Percentiles rank a stretch among this genome's conserved stretches.
These are phyloP conservation scores for Amborella trichopoda DNA, from an alignment of 164 flowering plant species.

Conservation along the genomic window DNA sequence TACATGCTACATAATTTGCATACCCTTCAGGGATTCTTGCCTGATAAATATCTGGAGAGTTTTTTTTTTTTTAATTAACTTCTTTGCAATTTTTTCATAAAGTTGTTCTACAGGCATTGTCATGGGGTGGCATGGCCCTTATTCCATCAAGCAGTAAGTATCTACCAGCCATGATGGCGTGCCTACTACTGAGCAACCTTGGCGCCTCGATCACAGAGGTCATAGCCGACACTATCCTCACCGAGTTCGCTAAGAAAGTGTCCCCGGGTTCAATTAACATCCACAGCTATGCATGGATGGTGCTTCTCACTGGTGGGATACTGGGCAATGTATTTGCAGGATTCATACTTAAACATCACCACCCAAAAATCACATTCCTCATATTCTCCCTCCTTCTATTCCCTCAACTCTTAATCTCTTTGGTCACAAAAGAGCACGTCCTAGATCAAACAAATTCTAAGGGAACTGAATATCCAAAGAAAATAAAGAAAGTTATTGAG, in stretches of 20 bases:
- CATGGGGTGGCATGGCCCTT: slow-evolving; percentile 67
- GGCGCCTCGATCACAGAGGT: slow-evolving; percentile 89
- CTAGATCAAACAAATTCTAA: slow-evolving; percentile 35
- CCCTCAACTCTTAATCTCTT: slow-evolving; percentile 38
- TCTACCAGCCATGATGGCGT: slow-evolving; percentile 45
- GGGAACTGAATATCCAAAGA: slow-evolving; percentile 6
- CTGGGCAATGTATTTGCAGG: slow-evolving; percentile 77
- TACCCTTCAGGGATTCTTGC: too few relatives aligned
- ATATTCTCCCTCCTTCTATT: slow-evolving; percentile 37
- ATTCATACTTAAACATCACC: slow-evolving; percentile 27
- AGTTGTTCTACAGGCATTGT: slow-evolving; percentile 66
- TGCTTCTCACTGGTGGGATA: slow-evolving; percentile 63
- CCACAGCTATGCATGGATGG: slow-evolving; percentile 81
- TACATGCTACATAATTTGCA: too few relatives aligned
- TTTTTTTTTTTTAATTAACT: too few relatives aligned
- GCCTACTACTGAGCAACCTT: slow-evolving; percentile 66
- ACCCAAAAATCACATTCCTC: slow-evolving; percentile 46
- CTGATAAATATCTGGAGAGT: too few relatives aligned
- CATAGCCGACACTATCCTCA: slow-evolving; percentile 73
- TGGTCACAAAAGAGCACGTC: slow-evolving; percentile 41
- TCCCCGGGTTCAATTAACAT: slow-evolving; percentile 41
- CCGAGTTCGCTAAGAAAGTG: slow-evolving; percentile 57
- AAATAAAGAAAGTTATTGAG: slow-evolving; percentile 21
- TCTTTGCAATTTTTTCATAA: too few relatives aligned
- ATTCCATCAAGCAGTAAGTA: slow-evolving; percentile 35